Conservation (phyloP, 2,329 filamentous ascomycete species). For the Aureobasidium sp. region DNA sequence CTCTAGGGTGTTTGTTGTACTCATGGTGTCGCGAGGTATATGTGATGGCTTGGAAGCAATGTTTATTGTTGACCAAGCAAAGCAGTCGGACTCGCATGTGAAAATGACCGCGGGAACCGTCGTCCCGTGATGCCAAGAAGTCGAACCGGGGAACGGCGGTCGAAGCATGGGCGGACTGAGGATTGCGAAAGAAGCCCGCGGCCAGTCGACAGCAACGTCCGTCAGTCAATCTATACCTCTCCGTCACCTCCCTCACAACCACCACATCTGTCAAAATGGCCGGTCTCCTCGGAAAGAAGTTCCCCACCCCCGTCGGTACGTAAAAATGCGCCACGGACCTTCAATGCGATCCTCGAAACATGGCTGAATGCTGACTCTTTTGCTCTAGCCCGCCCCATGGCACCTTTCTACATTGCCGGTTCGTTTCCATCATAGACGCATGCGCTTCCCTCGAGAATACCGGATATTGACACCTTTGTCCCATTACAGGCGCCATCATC, state of each 20-base stretch:
- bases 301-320: slow-evolving; percentile 41
- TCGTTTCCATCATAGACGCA: background rate
- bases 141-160: background rate
- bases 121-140: slow-evolving; percentile 9
- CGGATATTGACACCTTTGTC: background rate
- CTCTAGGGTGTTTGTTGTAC: slow-evolving; percentile 36
- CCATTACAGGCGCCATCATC: slow-evolving; percentile 62
- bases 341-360: background rate
- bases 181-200: background rate
- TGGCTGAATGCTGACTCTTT: background rate
- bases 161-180: background rate
- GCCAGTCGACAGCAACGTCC: slow-evolving; percentile 1
- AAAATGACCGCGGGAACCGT: background rate
- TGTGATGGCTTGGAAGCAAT: background rate
- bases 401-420: slow-evolving; percentile 17
- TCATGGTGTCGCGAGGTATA: slow-evolving; percentile 1
- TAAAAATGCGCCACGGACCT: slow-evolving; percentile 13
- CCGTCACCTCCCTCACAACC: slow-evolving; percentile 8
- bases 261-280: slow-evolving; percentile 26
- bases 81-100: background rate
- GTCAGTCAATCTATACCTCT: slow-evolving; percentile 9
- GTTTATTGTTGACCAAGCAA: background rate
- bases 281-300: slow-evolving; percentile 42
- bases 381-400: slow-evolving; percentile 14
- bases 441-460: background rate